Evolutionary conservation across 257 asterid genomes (phyloP).

Genomic region (Solanum arcanum): DNA sequence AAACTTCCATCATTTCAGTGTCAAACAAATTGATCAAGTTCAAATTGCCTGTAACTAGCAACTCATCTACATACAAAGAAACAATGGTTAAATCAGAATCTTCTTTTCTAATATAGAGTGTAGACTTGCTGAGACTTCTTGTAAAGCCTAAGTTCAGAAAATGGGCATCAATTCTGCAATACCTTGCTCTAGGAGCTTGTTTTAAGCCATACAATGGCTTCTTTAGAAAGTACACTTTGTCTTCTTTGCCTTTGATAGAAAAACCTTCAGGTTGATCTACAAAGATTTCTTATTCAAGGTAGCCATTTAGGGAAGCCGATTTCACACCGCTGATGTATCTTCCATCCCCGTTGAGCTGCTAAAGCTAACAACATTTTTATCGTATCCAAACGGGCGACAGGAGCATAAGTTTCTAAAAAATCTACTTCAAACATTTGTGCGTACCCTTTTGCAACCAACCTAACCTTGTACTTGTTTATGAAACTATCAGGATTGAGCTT

Average conservation of each 20-base stretch:
- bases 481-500: not conserved
- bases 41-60: not conserved
- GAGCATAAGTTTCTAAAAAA: not conserved
- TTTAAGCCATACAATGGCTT: not conserved
- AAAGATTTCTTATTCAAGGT: not conserved
- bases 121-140: not conserved
- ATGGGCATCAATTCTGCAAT: not conserved
- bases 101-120: not conserved
- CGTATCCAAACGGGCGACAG: not conserved
- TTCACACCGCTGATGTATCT: not conserved
- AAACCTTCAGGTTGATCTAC: not conserved
- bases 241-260: not conserved
- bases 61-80: not conserved
- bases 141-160: not conserved
- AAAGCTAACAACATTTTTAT: not conserved
- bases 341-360: not conserved
- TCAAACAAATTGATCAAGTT: not conserved
- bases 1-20: not conserved
- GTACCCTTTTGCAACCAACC: not conserved
- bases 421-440: not conserved
- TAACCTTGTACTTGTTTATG: not conserved
- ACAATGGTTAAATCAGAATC: not conserved
- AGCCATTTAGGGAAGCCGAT: not conserved
- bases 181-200: not conserved
- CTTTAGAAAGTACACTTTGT: not conserved